phyloP scores from a whole-genome alignment of 2,329 filamentous ascomycete species.

The Curvularia verruculosa region DNA sequence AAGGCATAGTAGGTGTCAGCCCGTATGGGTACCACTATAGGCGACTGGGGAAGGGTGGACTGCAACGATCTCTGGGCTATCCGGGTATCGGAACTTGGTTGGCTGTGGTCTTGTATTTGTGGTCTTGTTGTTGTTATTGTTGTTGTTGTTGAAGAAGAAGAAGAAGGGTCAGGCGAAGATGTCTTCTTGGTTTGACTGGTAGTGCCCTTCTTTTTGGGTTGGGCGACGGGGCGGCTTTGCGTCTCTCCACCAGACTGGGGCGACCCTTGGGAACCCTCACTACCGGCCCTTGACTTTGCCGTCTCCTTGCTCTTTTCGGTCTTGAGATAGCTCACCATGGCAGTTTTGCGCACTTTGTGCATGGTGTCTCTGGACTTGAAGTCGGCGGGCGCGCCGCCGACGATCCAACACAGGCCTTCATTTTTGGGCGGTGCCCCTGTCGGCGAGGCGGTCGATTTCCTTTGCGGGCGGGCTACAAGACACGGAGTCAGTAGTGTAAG shows the following conservation, averaged over 20 bases:
- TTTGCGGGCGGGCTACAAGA: constrained; percentile 14
- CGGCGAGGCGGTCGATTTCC: constrained; percentile 17
- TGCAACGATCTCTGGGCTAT: constrained; percentile 12
- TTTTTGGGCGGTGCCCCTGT: constrained; percentile 9
- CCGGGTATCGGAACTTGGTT: constrained; percentile 11
- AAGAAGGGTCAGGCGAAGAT: constrained; percentile 12
- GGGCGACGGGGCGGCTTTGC: constrained; percentile 12
- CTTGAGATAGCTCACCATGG: constrained; percentile 43
- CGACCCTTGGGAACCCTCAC: constrained; percentile 28
- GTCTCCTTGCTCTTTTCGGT: constrained; percentile 26
- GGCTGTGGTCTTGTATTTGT: constrained; percentile 2
- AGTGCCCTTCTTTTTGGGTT: constrained; percentile 1
- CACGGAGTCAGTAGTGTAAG: constrained; percentile 15
- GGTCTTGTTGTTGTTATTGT: too few species aligned
- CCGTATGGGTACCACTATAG: constrained; percentile 31
- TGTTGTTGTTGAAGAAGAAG: too few species aligned
- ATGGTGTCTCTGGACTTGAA: constrained; percentile 43
- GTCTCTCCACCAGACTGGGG: constrained; percentile 19
- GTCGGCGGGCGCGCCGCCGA: constrained; percentile 37
- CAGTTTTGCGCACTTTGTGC: constrained; percentile 44
- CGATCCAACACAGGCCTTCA: constrained; percentile 41
- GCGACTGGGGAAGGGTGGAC: constrained; percentile 24
- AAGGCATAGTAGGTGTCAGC: constrained; percentile 25
- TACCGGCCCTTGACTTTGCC: constrained; percentile 16
- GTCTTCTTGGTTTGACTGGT: constrained; percentile 5